Base-by-base conservation (phyloP, 495 filamentous ascomycete genomes). In the Neurospora sp. region DNA sequence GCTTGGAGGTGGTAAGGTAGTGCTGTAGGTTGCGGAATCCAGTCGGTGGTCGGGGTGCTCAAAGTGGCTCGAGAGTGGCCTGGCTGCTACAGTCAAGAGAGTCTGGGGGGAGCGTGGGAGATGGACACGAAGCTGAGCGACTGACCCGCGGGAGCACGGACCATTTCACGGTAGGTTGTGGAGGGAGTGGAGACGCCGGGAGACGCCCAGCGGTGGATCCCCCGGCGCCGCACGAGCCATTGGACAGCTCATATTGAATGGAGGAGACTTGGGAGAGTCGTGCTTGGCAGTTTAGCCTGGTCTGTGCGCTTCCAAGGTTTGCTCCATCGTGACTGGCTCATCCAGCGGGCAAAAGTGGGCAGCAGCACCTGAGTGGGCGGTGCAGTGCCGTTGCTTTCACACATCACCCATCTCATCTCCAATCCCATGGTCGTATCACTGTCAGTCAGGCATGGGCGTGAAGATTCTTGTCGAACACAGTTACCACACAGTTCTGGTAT, bases 91-190 rank as follows among this genome's bases (percentile, higher is more conserved):
- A 48, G 44, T 48, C n/a, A 48, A 48, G 44, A 48, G 18, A 10
- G 44, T 20, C 73, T 71, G 69, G 73, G 73, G 74, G 76, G 71
- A 75, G 76, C 75, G 75, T 75, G 75, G 74, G 69, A 70, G 73
- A 76, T 74, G 77, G 78, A 37, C 35, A 37, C 35, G 35, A 78
- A 76, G 76, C 72, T 77, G 75, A 72, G 72, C 69, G 77, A 77
- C 70, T 39, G 68, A 73, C 35, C 35, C 35, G 35, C 69, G 46
- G 69, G 69, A 71, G 37, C 27, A 69, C 69, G 69, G 31, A 71
- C 53, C 53, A 61, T 35, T 16, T 35, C 53, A 66, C 53, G 53
- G 53, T 66, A 61, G 53, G 22, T 66, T 66, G 31, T 59, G 68
- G 72, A 70, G 69, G 20, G 40, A 71, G 72, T 73, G 72, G 72